Base-by-base conservation (phyloP, 169 alveolate species). In the Eimeria necatrix region DNA sequence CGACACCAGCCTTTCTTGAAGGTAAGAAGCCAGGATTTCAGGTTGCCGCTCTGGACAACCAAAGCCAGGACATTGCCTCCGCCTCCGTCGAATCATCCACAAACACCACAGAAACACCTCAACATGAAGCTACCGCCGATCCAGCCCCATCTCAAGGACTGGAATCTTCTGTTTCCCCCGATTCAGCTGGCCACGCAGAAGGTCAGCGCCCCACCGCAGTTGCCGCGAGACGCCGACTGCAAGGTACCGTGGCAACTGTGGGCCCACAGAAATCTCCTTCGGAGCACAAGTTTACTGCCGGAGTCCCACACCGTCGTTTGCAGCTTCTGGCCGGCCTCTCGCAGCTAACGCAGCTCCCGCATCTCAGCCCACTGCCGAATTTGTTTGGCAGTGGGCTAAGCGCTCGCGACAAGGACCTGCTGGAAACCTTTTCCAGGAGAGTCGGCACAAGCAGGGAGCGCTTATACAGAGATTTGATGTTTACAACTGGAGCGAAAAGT, bases 371-470 rank as follows among this genome's bases (percentile, higher is more conserved):
- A 9, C 76, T 83, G 10, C 32, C 74, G 51, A 53, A 52, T 56
- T 53, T 83, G 8, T 61, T 83, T 26, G 74, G 91, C 56, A 56
- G 76, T 56, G 53, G 73, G 3, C 52, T 83, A 74, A 83, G 91
- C 76, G 91, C 70, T 14, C 70, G 91, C 12, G 91, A 83, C 51
- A 52, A 18, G 46, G 91, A 83, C 56, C 91, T 52, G 18, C 91
- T 83, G 52, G 91, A 83, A 32, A 26, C 74, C 53, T 83, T 83
- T 59, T 46, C 76, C 76, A 52, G 76, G 49, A 24, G 91, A 53
- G 91, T 83, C 73, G 74, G 49, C 41, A 53, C 91, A 0, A 83
- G 91, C 91, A 83, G 74, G n/a, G 91, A 83, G 64, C 91, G 91
- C 46, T 22, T 83, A 52, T 83, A 83, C 46, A 83, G 53, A 24